Conservation (phyloP, 1,284 basidiomycete species). For the Ganoderma sinense region DNA sequence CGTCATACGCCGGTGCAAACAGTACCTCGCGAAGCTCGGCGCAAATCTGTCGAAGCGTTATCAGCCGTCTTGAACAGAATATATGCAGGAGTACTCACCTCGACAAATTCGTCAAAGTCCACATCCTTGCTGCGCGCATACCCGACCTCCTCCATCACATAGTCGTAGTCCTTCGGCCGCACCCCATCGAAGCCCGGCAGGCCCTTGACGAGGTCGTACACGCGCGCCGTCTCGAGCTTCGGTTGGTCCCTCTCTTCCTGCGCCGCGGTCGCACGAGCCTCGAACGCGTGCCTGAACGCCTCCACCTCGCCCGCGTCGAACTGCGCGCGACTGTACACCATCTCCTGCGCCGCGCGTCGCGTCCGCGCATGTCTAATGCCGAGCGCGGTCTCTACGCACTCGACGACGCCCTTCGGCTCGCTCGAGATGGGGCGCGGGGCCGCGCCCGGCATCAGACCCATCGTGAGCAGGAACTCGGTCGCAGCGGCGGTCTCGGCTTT, state of each 20-base stretch:
- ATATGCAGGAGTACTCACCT: slow-evolving; percentile 52
- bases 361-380: slow-evolving; percentile 39
- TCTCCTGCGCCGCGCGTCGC: slow-evolving; percentile 40
- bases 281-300: slow-evolving; percentile 66
- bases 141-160: slow-evolving; percentile 81
- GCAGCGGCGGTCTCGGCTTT: slow-evolving; percentile 67
- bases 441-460: slow-evolving; percentile 70
- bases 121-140: slow-evolving; percentile 62
- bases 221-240: slow-evolving; percentile 45
- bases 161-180: slow-evolving; percentile 66
- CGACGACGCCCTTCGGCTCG: slow-evolving; percentile 44
- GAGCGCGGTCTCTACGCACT: slow-evolving; percentile 44
- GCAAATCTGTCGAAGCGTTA: slow-evolving; percentile 62
- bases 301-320: slow-evolving; percentile 78
- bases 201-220: slow-evolving; percentile 53
- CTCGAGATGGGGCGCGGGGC: slow-evolving; percentile 37
- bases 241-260: slow-evolving; percentile 25
- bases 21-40: slow-evolving; percentile 84
- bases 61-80: not conserved
- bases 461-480: slow-evolving; percentile 74
- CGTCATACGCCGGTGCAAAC: slow-evolving; percentile 55
- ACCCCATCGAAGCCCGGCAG: slow-evolving; percentile 62
- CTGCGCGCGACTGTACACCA: slow-evolving; percentile 60
- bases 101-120: slow-evolving; percentile 83
- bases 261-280: slow-evolving; percentile 26